Evolutionary conservation across 495 filamentous ascomycete species (phyloP), one percentile per base, ranked within the genome.

Genomic region (Sabuloglossum arenarium): DNA sequence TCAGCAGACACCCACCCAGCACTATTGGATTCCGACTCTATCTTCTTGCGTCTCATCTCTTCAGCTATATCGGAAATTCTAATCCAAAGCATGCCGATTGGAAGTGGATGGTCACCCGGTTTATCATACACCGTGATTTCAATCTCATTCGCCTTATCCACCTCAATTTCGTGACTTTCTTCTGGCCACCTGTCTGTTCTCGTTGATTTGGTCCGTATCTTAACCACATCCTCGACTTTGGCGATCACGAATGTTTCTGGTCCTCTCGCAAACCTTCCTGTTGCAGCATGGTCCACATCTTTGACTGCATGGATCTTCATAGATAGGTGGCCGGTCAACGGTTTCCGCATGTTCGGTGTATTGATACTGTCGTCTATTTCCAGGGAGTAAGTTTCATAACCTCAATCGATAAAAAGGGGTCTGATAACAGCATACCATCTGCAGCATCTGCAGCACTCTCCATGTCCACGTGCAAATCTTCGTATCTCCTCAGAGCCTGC

Each of bases 51-150:
- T 60, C 91, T 84, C 75, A 97, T 89, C 67, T 97, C 91, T 62
- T 99, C 91, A 27, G 84, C 87, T 59, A 99, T 94, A 67, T 99
- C 91, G 37, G 93, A 90, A 63, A 99, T 90, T 43, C 91, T 77
- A 59, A 99, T 77, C 91, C 91, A 99, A 6, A 96, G 74, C 76
- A 99, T 81, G 56, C 84, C 91, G 60, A 99, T 94, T 37, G 91
- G 91, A 47, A 93, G 77, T 1, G 89, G 83, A 61, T 93, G 84
- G 57, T 94, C 88, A 60, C 84, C 81, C 8, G 75, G 69, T 69
- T 94, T 95, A 64, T 99, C 91, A 67, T 97, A 99, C 30, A 97
- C 90, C 0, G 87, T 96, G 46, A 99, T 76, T 65, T 99, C 91
- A 54, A 99, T 84, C 69, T 99, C 91, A 66, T 99, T 96, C 53